Evolutionary conservation across 1,139 yeast genomes (phyloP), one percentile per base, ranked within the genome.

Genomic region (Saccharomyces hybrid): DNA sequence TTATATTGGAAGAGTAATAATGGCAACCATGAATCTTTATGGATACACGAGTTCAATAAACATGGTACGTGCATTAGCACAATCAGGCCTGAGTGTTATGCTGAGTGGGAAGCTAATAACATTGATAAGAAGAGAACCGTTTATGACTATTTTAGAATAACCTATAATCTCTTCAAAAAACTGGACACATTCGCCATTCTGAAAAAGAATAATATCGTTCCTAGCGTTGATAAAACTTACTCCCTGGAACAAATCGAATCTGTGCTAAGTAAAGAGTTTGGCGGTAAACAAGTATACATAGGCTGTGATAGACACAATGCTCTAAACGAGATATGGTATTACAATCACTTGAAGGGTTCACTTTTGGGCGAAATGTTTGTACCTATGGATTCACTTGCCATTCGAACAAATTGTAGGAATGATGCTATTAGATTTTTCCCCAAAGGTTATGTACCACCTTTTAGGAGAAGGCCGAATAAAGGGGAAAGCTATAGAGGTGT

Each of bases 31-130:
- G 88, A 83, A 58, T 72, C 79, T 24, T 75, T 93, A 55, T 93
- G 99, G 98, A 77, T 82, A 29, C 98, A 93, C 70, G 99, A 93
- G 71, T 93, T 81, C 77, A 91, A 91, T 74, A 93, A 93, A 71
- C 99, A 93, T 67, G 98, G 93, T 3, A 90, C 97, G 0, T 93
- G 98, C 71, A 83, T 91, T 74, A 80, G 83, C 42, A 90, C 97
- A 0, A 75, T 91, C 52, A 79, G 79, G 54, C 89, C 96, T 2
- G 61, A 69, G 1, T 93, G 98, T 67, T 89, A 88, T 68, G 57
- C 62, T 11, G 57, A 66, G 32, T 66, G 71, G 70, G 59, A 58
- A 8, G 11, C 27, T 14, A 21, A 29, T 29, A 9, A 14, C 7
- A 58, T 62, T 27, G 71, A 67, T 52, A 69, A 71, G 32, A 67